phyloP scores from a whole-genome alignment of 768 basidiomycete genomes.

The Boletus reticuloceps region DNA sequence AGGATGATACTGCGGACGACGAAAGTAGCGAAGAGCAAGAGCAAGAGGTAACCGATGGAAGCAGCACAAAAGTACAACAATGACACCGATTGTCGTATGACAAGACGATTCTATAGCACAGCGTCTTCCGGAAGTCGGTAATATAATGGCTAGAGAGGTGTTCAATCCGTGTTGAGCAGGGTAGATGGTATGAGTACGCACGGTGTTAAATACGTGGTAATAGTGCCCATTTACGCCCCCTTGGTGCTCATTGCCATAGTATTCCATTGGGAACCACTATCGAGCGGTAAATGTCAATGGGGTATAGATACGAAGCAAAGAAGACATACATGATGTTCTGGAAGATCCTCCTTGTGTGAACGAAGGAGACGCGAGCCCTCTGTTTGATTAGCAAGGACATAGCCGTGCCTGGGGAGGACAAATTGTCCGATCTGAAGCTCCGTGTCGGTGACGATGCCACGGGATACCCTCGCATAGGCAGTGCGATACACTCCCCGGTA shows the following conservation, averaged over 20 bases:
- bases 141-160: constrained; percentile 44
- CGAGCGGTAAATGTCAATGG: constrained; percentile 5
- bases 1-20: constrained; percentile 24
- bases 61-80: constrained; percentile 8
- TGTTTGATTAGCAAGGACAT: constrained; percentile 54
- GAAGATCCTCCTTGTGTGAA: constrained; percentile 62
- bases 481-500: constrained; percentile 80
- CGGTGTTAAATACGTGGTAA: constrained; percentile 76
- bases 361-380: constrained; percentile 65
- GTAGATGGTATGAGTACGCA: constrained; percentile 31
- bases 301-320: background rate
- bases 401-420: constrained; percentile 61
- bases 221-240: constrained; percentile 69
- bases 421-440: constrained; percentile 90
- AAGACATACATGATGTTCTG: constrained; percentile 56
- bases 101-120: constrained; percentile 29
- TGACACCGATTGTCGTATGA: constrained; percentile 4
- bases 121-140: constrained; percentile 48
- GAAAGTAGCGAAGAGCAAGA: constrained; percentile 18
- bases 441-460: constrained; percentile 85
- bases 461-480: constrained; percentile 78
- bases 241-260: constrained; percentile 50
- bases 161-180: background rate
- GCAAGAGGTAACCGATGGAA: constrained; percentile 20
- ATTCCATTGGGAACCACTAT: constrained; percentile 78